Base-by-base conservation (phyloP, 2,329 filamentous ascomycete species). In the Periglandula ipomoeae region DNA sequence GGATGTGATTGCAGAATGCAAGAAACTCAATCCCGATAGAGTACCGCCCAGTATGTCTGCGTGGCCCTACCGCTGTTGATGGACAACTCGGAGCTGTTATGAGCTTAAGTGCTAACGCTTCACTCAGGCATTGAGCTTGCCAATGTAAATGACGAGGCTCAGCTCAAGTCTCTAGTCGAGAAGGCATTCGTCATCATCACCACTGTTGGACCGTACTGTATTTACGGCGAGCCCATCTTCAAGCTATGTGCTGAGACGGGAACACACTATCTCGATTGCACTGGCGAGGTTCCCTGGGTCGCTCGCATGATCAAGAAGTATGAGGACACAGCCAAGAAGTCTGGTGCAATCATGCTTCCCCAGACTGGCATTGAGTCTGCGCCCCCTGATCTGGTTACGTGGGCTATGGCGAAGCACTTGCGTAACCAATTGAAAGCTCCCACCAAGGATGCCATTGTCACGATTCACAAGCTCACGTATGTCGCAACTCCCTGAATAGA, bases 21-120 rank as follows among this genome's bases (percentile, higher is more conserved):
- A 81, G 58, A 62, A 69, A 49, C 59, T 85, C 50, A 86, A 86
- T 61, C 72, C 82, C 2, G 82, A 94, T 63, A 82, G 90, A 47
- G 61, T 70, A 32, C 75, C 79, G 47, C 89, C 89, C 60, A 79
- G 85, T 87, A 76, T 59, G 68, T 57, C 37, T 13, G 13, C 39
- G 4, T 17, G 47, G 23, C 50, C 34, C 9, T 2, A 11, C 13
- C 10, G 20, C 13, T 41, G 8, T 11, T 38, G 13, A 23, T 23
- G 39, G 37, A 58, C 50, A n/a, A 49, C 23, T 15, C 24, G 6
- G 19, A 30, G 17, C 41, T 10, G 24, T 22, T 3, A 30, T 20
- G 10, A 38, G 3, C 19, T 24, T 8, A 40, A 32, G 19, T 48
- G 10, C 22, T 44, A 13, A 48, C 20, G 22, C 6, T 32, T 24